Conservation (phyloP, 176 grass and related monocot genomes). For the Calamus simplicifolius region DNA sequence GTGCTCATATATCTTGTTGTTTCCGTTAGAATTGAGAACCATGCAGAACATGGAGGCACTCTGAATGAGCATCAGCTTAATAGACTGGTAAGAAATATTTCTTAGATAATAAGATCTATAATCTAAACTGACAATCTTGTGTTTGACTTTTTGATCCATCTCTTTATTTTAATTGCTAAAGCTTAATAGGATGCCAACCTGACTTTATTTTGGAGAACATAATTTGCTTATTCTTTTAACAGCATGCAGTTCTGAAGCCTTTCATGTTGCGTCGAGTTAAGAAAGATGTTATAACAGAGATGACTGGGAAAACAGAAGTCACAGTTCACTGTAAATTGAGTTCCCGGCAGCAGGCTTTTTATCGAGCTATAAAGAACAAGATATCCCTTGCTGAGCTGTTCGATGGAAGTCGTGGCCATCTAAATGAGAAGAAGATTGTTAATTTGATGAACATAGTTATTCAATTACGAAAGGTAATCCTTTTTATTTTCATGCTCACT, state of each 20-base stretch:
- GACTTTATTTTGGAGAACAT: no score
- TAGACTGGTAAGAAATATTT: conserved; percentile 62
- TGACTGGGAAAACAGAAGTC: conserved; percentile 95
- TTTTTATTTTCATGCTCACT: not conserved
- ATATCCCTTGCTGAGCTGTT: conserved; percentile 95
- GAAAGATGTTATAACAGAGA: conserved; percentile 99
- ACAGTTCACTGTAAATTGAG: conserved; percentile 91
- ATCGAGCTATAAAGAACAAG: conserved; percentile 99
- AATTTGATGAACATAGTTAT: conserved; percentile 99
- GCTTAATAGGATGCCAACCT: no score
- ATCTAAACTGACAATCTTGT: no score
- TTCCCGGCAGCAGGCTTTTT: conserved; percentile 94
- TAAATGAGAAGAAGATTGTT: conserved; percentile 92
- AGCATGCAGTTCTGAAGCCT: conserved; percentile 98
- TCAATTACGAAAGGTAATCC: conserved; percentile 87
- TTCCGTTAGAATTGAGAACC: conserved; percentile 72
- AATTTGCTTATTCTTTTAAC: not conserved
- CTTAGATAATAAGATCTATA: no score
- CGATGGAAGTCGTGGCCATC: conserved; percentile 77
- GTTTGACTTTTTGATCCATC: no score
- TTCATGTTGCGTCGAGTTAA: conserved; percentile 98
- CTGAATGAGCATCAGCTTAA: conserved; percentile 99
- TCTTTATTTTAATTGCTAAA: no score
- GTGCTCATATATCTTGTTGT: conserved; percentile 24
- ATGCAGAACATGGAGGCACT: conserved; percentile 97